Evolutionary conservation across 306 rosid genomes (phyloP).

Genomic region (Rubus parviflorus): DNA sequence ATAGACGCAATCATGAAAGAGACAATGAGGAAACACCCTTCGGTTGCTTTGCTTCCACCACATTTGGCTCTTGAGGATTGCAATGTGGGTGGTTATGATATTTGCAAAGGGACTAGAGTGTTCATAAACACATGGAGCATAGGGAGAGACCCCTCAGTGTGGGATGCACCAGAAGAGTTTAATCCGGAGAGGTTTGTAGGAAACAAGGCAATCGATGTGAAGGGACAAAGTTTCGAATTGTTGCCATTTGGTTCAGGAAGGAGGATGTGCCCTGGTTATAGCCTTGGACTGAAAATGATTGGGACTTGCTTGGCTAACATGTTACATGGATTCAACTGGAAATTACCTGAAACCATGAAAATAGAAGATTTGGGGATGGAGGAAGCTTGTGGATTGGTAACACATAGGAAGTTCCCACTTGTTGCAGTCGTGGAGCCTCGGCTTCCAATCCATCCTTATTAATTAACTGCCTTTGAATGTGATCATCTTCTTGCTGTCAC

Average conservation of each 20-base stretch:
- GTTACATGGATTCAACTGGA: conserved; percentile 34
- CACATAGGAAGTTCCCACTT: conserved; percentile 30
- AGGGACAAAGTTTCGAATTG: conserved; percentile 28
- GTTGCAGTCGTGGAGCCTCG: conserved; percentile 28
- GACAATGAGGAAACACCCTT: conserved; percentile 27
- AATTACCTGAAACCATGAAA: neutral
- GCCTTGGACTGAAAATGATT: conserved; percentile 16
- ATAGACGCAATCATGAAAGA: conserved; percentile 36
- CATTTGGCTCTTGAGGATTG: conserved; percentile 27
- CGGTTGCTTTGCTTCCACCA: conserved; percentile 15
- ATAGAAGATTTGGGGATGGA: conserved; percentile 25
- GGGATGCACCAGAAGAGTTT: conserved; percentile 27
- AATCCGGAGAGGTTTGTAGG: conserved; percentile 25
- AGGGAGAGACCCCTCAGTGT: conserved; percentile 25
- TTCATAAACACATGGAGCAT: conserved; percentile 33
- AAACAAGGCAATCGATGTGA: conserved; percentile 13
- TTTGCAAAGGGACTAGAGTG: conserved; percentile 21
- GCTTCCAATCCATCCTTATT: conserved; percentile 27
- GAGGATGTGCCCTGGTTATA: conserved; percentile 31
- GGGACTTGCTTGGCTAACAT: conserved; percentile 13
- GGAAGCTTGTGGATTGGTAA: conserved; percentile 24
- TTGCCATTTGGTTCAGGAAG: conserved; percentile 35
- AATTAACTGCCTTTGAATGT: neutral
- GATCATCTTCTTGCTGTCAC: too few species aligned
- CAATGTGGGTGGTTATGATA: conserved; percentile 10